These are phyloP conservation scores for Globisporangium alternatum DNA, from an alignment of 352 stramenopile species.

Conservation along the genomic window DNA sequence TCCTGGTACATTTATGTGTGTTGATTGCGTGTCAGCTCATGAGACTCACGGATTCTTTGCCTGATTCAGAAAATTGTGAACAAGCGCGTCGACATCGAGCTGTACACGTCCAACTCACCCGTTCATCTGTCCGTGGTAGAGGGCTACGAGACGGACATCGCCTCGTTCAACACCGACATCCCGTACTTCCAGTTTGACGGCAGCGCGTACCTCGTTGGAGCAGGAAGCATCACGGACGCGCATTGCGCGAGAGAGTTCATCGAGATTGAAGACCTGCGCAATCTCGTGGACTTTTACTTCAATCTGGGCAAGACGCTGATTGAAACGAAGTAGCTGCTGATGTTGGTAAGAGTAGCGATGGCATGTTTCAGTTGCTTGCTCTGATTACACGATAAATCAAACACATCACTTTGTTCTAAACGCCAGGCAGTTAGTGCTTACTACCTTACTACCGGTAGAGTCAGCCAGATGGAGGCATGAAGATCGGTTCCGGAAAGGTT, in stretches of 20 bases:
- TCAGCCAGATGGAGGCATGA: no score
- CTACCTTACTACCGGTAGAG: no score
- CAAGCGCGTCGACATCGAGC: constrained; percentile 57
- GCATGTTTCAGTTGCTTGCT: no score
- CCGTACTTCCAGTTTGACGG: constrained; percentile 83
- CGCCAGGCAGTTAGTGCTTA: no score
- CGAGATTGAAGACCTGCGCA: constrained; percentile 58
- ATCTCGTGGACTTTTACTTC: constrained; percentile 70
- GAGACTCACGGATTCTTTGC: not conserved
- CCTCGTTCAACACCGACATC: constrained; percentile 89
- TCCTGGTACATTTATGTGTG: not conserved
- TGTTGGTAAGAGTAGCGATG: no score
- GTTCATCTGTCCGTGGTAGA: constrained; percentile 78
- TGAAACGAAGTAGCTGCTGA: constrained; percentile 31
- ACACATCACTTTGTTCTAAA: no score
- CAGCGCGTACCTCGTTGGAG: constrained; percentile 76
- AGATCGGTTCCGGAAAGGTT: no score
- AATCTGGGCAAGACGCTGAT: constrained; percentile 66
- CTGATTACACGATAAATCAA: no score
- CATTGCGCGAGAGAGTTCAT: constrained; percentile 77
- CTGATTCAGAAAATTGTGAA: constrained; percentile 48
- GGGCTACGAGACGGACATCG: constrained; percentile 83
- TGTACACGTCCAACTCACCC: constrained; percentile 83
- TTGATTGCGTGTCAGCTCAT: not conserved
- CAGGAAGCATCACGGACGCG: constrained; percentile 70